phyloP scores from a whole-genome alignment of 495 filamentous ascomycete genomes.

The Usnea hakonensis region DNA sequence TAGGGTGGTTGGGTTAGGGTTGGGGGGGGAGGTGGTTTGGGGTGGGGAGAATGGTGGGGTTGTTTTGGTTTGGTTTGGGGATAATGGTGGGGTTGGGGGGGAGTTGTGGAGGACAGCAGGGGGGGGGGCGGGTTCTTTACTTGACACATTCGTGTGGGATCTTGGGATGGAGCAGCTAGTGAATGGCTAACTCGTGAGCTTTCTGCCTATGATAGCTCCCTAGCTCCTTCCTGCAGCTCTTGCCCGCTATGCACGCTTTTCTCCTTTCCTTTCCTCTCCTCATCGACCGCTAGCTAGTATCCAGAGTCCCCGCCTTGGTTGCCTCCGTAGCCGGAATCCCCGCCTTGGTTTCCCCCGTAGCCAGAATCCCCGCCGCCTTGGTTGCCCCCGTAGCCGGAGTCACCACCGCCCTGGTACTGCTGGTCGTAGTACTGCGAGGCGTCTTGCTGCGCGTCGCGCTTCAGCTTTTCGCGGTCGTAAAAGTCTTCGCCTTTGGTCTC shows the following conservation, averaged over 20 bases:
- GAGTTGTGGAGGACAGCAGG: too few species aligned
- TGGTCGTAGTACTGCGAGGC: slow-evolving; percentile 7
- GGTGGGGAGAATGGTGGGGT: too few species aligned
- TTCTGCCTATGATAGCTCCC: neutral
- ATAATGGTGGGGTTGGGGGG: too few species aligned
- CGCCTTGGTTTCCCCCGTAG: neutral
- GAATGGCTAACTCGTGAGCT: neutral
- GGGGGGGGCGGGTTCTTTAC: too few species aligned
- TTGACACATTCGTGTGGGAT: too few species aligned
- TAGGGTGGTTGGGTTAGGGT: too few species aligned
- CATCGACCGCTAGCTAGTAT: neutral
- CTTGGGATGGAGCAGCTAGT: neutral
- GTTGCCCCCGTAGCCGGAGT: neutral
- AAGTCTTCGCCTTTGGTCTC: slow-evolving; percentile 67
- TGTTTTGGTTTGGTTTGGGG: too few species aligned
- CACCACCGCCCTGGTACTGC: neutral
- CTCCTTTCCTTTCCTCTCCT: too few species aligned
- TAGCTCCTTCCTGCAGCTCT: neutral
- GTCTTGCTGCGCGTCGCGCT: slow-evolving; percentile 47
- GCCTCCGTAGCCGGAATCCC: neutral
- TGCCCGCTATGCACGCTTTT: neutral
- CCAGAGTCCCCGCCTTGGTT: neutral
- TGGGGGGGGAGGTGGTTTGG: too few species aligned
- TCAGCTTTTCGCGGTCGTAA: slow-evolving; percentile 60
- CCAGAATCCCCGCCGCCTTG: slow-evolving; percentile 1